These are phyloP conservation scores for Calendula officinalis DNA, from an alignment of 129 eudicot species.

Conservation along the genomic window DNA sequence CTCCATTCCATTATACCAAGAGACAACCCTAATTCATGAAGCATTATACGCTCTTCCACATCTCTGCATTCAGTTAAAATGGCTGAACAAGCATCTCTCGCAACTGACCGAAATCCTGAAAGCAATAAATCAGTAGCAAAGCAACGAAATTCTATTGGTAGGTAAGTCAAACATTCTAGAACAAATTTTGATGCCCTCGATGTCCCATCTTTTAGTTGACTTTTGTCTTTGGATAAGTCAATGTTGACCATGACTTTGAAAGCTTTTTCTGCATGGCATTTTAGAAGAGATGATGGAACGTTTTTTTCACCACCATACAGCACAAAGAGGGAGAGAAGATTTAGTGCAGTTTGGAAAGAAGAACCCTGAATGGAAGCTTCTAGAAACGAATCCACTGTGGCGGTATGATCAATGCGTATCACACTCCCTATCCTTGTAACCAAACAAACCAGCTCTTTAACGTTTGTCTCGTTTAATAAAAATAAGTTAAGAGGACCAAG, in stretches of 20 bases:
- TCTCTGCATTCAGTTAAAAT: conserved; percentile 61
- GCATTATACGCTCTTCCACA: conserved; percentile 59
- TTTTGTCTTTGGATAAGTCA: conserved; percentile 17
- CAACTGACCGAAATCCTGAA: conserved; percentile 55
- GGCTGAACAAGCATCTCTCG: conserved; percentile 60
- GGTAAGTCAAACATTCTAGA: conserved; percentile 62
- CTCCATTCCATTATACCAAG: conserved; percentile 93
- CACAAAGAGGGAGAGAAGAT: conserved; percentile 60
- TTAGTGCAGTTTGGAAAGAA: conserved; percentile 68
- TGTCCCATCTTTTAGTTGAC: neutral
- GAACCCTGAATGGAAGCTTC: conserved; percentile 66
- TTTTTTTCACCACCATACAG: conserved; percentile 69
- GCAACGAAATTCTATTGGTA: conserved; percentile 69
- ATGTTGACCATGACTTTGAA: conserved; percentile 49
- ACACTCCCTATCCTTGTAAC: conserved; percentile 71
- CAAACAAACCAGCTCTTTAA: conserved; percentile 65
- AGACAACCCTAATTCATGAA: conserved; percentile 78
- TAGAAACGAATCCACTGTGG: conserved; percentile 60
- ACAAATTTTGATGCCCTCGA: conserved; percentile 46
- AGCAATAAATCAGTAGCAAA: conserved; percentile 74
- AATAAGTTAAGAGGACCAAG: conserved; percentile 75
- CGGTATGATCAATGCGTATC: conserved; percentile 70
- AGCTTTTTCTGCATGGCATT: conserved; percentile 65
- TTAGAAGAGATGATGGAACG: conserved; percentile 63
- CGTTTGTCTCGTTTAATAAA: conserved; percentile 60